Evolutionary conservation across 371 early-diverging fungal species (phyloP), one percentile per base, ranked within the genome.

Genomic region (Ordospora colligata): DNA sequence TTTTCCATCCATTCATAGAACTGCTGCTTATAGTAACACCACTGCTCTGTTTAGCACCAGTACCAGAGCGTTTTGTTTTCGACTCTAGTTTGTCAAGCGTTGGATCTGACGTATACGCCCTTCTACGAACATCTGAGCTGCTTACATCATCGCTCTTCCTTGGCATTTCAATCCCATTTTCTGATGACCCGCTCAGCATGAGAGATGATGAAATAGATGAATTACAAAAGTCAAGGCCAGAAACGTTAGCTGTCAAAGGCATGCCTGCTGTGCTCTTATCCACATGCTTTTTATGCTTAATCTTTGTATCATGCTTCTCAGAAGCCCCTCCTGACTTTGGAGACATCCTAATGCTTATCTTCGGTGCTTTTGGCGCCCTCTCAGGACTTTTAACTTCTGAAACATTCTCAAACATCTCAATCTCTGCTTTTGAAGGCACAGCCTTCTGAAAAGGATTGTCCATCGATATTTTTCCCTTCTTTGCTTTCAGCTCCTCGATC

Each of bases 381-480:
- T 32, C 5, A 32, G 5, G 1, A 5, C 32, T 32, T 32, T 2
- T 32, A 1, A 6, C 19, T 37, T 32, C 1, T 2, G 17, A 40
- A n/a, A 23, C n/a, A 23, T 5, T 14, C 4, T 58, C 58, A 22
- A 14, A 22, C 27, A 22, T 58, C 14, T 22, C 27, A 22, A 27
- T 4, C 14, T 14, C 14, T 22, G 46, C 49, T 49, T 23, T 49
- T 27, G 46, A 22, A 27, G 69, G 17, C 5, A 9, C 42, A 17
- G 23, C 5, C 32, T 32, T 63, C 51, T 80, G 80, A 47, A 76
- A 80, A 8, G 66, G 67, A 70, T 80, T 80, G 37, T 75, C 66
- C 42, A 65, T 63, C n/a, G 65, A 58, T n/a, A 75, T 76, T 21
- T 43, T 70, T 5, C 27, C 45, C 45, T 47, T 73, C 11, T 46